Evolutionary conservation across 1,139 yeast species (phyloP).

Genomic region (Diutina sp.): DNA sequence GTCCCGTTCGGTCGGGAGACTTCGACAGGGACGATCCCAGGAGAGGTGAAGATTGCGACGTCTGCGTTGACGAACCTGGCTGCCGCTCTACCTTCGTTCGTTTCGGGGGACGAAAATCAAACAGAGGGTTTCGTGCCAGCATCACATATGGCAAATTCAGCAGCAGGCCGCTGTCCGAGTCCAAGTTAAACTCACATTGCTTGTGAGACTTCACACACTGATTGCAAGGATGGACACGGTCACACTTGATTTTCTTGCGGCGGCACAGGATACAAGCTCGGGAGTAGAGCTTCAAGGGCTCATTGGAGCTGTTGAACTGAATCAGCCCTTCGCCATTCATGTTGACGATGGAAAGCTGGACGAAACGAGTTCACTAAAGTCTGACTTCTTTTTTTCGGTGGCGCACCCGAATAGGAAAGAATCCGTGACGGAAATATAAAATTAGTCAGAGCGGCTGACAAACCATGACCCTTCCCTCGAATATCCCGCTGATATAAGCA

Average conservation of each 20-base stretch:
- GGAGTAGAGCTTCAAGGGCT: background rate
- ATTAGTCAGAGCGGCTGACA: background rate
- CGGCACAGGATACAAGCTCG: background rate
- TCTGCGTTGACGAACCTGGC: background rate
- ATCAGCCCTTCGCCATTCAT: background rate
- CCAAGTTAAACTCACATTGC: background rate
- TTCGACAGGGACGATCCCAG: background rate
- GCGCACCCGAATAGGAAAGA: background rate
- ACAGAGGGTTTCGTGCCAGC: background rate
- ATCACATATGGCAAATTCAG: background rate
- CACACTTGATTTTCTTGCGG: background rate
- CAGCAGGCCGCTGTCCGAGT: background rate
- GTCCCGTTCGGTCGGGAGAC: background rate
- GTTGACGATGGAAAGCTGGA: background rate
- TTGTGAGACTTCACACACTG: background rate
- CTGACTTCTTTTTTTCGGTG: background rate
- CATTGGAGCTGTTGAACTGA: background rate
- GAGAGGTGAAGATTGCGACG: background rate
- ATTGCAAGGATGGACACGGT: background rate
- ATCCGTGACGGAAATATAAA: background rate
- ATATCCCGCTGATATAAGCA: too few species aligned
- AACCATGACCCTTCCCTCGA: too few species aligned
- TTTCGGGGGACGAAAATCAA: background rate
- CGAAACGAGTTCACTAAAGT: background rate
- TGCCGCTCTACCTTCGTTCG: background rate